Evolutionary conservation across 306 rosid genomes (phyloP).

Genomic region (Echinosophora koreensis): DNA sequence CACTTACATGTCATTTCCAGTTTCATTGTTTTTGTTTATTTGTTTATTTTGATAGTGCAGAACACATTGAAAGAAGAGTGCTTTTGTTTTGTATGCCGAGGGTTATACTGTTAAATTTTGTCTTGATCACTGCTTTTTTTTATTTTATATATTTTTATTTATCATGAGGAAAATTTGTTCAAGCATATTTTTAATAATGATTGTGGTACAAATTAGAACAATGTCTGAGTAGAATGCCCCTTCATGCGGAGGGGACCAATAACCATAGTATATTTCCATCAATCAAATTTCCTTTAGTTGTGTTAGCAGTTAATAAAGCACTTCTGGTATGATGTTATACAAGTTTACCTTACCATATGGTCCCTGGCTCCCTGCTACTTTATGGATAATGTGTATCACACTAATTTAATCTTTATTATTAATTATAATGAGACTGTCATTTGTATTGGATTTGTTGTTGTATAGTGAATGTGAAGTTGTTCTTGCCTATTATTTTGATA

Average conservation of each 20-base stretch:
- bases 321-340: too few relatives aligned
- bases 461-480: neutral
- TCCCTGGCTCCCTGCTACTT: too few relatives aligned
- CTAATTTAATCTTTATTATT: neutral
- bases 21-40: conserved; percentile 1
- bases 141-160: neutral
- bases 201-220: neutral
- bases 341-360: too few relatives aligned
- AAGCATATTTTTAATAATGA: neutral
- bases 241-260: neutral
- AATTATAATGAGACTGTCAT: neutral
- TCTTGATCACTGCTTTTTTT: neutral
- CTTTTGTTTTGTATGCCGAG: neutral
- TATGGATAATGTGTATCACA: neutral
- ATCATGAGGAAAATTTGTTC: neutral
- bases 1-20: neutral
- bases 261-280: neutral
- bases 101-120: neutral
- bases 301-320: too few relatives aligned
- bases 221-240: neutral
- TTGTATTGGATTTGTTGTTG: neutral
- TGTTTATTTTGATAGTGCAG: conserved; percentile 12
- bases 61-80: neutral
- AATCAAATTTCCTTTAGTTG: neutral
- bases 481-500: too few relatives aligned